Evolutionary conservation across 768 basidiomycete genomes (phyloP).

Genomic region (Termitomyces sp.): DNA sequence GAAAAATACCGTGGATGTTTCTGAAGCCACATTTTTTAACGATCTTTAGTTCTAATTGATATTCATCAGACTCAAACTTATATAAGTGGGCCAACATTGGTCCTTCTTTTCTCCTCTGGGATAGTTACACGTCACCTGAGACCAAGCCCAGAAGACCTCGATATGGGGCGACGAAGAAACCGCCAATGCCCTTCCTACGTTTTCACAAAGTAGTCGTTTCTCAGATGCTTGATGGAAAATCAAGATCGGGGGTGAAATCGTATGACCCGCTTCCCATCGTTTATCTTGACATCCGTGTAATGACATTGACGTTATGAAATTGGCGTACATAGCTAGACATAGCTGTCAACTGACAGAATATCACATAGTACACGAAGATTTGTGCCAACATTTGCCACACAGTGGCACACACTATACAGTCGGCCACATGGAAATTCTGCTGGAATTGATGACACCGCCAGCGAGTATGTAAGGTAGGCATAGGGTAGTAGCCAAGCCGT

Average conservation of each 20-base stretch:
- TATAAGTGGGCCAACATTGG: not conserved
- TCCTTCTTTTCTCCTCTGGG: not conserved
- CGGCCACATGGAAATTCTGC: not conserved
- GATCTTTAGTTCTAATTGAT: conserved; percentile 42
- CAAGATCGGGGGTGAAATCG: not conserved
- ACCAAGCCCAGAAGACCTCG: not conserved
- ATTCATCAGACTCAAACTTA: no score
- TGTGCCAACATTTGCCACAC: not conserved
- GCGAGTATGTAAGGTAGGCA: not conserved
- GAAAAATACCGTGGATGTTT: conserved; percentile 50
- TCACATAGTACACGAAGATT: no score
- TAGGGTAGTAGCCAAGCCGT: not conserved
- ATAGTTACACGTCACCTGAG: not conserved
- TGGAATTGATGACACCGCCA: not conserved
- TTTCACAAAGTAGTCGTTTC: not conserved
- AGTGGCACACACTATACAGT: not conserved
- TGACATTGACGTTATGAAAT: no score
- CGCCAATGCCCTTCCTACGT: not conserved
- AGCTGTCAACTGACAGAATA: no score
- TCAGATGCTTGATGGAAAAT: not conserved
- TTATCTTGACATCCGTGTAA: no score
- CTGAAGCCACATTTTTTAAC: conserved; percentile 65
- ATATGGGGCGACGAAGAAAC: not conserved
- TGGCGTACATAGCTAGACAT: no score
- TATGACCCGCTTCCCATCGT: not conserved